Evolutionary conservation across 2,329 filamentous ascomycete genomes (phyloP), one percentile per base, ranked within the genome.

Genomic region (Diaporthe vaccinii): DNA sequence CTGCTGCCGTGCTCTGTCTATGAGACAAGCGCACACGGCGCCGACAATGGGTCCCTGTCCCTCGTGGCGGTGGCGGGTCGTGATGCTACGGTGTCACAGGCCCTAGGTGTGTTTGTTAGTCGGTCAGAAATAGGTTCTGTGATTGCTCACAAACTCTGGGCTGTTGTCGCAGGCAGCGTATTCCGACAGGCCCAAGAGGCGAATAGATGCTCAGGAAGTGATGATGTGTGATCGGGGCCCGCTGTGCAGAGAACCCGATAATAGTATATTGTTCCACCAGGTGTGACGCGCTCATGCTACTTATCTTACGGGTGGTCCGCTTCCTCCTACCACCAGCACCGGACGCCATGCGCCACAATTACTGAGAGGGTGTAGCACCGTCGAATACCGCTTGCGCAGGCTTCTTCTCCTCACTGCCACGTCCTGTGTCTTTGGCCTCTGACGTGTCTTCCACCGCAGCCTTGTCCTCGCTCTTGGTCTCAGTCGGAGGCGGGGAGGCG

Each of bases 401-500:
- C 36, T 73, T 61, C 65, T 62, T 70, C 41, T 73, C 62, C n/a
- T 73, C 73, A 28, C 3, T 31, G 51, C 9, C 31, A 12, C 36
- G 44, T 49, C n/a, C 44, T 49, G 65, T 59, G 31, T 57, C 59
- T 34, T 61, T 61, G 22, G 34, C 55, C 58, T 72, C 71, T 36
- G 70, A 51, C 57, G 68, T 34, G 12, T 68, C 76, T n/a, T 71
- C 74, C 28, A 39, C 59, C 2, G 49, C 65, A 51, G 78, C 77
- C 31, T 79, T 79, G 12, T 79, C 78, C 62, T 77, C 76, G 49
- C 55, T 69, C 36, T 76, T 75, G 34, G 68, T 75, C 31, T 77
- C 46, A 73, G 59, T 61, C 72, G 77, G 12, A 76, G 76, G 74
- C n/a, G 78, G 72, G 17, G 78, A 74, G 44, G 80, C 76, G 2